Evolutionary conservation across 345 rosid genomes (phyloP).

Genomic region (Eucalyptus regnans): DNA sequence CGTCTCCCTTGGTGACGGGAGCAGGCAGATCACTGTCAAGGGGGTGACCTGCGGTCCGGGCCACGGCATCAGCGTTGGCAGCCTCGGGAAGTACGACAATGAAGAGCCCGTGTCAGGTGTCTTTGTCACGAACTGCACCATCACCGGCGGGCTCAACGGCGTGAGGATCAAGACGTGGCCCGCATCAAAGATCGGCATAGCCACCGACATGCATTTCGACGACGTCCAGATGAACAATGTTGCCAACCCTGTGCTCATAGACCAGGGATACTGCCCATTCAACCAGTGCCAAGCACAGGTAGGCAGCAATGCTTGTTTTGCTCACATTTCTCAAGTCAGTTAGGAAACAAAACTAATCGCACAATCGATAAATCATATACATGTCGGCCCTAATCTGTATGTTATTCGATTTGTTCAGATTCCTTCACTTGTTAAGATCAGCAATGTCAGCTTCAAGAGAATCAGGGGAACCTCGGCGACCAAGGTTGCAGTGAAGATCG

Average conservation of each 20-base stretch:
- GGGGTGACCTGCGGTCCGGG: slow-evolving; percentile 51
- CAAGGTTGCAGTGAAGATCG: slow-evolving; percentile 21
- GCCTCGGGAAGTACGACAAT: slow-evolving; percentile 25
- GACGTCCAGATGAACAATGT: slow-evolving; percentile 15
- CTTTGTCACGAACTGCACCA: slow-evolving; percentile 7
- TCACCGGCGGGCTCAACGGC: slow-evolving; percentile 18
- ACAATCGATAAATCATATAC: background rate
- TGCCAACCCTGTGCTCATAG: slow-evolving; percentile 17
- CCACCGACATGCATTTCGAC: slow-evolving; percentile 14
- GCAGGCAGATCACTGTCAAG: slow-evolving; percentile 1
- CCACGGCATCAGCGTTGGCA: slow-evolving; percentile 53
- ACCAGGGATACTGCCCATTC: slow-evolving; percentile 17
- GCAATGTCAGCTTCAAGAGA: slow-evolving; percentile 31
- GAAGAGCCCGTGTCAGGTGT: slow-evolving; percentile 29
- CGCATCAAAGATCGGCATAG: slow-evolving; percentile 1
- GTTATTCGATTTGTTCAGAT: background rate
- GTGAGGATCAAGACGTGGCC: slow-evolving; percentile 59
- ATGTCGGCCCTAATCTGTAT: background rate
- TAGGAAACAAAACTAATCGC: background rate
- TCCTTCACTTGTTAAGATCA: slow-evolving; percentile 8
- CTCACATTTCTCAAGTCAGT: background rate
- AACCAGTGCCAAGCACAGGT: background rate
- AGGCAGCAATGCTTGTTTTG: background rate
- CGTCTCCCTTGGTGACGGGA: slow-evolving; percentile 41
- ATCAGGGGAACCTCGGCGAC: slow-evolving; percentile 36